These are phyloP conservation scores for Clonostachys solani DNA, from an alignment of 2,329 filamentous ascomycete genomes.

Conservation along the genomic window DNA sequence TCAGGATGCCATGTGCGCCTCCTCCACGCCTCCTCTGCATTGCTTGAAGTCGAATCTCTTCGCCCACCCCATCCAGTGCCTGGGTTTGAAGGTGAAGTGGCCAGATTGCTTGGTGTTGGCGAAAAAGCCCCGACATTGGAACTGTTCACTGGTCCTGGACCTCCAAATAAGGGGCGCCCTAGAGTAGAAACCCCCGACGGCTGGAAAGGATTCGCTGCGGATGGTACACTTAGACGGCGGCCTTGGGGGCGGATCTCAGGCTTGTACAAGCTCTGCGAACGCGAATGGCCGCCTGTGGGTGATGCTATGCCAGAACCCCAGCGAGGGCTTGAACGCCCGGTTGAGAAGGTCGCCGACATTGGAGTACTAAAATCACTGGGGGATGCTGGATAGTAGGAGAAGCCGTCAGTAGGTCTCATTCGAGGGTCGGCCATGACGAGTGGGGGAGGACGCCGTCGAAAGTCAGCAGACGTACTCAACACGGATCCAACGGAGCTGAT, in stretches of 20 bases:
- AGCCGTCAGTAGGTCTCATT: slow-evolving; percentile 58
- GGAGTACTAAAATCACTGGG: slow-evolving; percentile 77
- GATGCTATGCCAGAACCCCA: slow-evolving; percentile 68
- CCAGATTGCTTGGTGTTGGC: slow-evolving; percentile 51
- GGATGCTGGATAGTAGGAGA: slow-evolving; percentile 60
- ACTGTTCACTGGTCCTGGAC: slow-evolving; percentile 49
- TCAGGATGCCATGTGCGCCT: slow-evolving; percentile 90
- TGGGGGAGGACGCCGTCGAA: slow-evolving; percentile 71
- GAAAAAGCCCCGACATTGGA: slow-evolving; percentile 51
- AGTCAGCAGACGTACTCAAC: slow-evolving; percentile 61
- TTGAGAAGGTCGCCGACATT: slow-evolving; percentile 78
- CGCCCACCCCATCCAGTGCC: slow-evolving; percentile 55
- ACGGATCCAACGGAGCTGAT: slow-evolving; percentile 63
- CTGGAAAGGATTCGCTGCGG: slow-evolving; percentile 70
- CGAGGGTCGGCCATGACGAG: slow-evolving; percentile 76
- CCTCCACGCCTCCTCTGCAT: slow-evolving; percentile 72
- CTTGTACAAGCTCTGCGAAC: slow-evolving; percentile 68
- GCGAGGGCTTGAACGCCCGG: slow-evolving; percentile 70
- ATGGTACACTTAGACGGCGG: slow-evolving; percentile 79
- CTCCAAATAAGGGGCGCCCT: slow-evolving; percentile 49
- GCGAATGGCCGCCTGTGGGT: slow-evolving; percentile 65
- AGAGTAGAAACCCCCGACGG: slow-evolving; percentile 53
- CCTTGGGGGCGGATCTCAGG: slow-evolving; percentile 60
- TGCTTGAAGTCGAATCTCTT: slow-evolving; percentile 59
- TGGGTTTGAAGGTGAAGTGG: slow-evolving; percentile 62